Evolutionary conservation across 2,329 filamentous ascomycete genomes (phyloP).

Genomic region (Chrysosporium keratinophilum): DNA sequence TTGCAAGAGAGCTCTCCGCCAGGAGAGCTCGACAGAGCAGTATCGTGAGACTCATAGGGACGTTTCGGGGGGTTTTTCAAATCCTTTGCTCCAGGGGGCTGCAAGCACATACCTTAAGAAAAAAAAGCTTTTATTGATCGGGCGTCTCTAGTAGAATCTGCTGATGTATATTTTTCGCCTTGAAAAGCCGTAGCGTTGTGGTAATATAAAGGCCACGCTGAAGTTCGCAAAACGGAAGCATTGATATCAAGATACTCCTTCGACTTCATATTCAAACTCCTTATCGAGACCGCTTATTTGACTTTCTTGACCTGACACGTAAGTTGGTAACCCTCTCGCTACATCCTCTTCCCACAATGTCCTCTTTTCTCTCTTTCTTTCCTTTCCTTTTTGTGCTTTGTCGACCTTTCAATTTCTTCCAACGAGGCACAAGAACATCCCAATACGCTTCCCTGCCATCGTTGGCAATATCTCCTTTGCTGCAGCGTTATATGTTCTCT

Average conservation of each 20-base stretch:
- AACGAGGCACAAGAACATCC: not conserved
- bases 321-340: conserved; percentile 8
- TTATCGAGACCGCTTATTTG: conserved; percentile 2
- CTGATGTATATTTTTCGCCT: not conserved
- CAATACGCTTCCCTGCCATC: not conserved
- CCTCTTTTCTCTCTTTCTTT: not conserved
- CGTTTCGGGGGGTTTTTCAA: not conserved
- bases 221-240: not conserved
- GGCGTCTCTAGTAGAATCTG: not conserved
- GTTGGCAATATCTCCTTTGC: not conserved
- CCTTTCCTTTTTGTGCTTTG: not conserved
- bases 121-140: not conserved
- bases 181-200: not conserved
- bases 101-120: not conserved
- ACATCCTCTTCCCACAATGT: not conserved
- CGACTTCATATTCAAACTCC: not conserved
- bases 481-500: not conserved
- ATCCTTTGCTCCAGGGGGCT: not conserved
- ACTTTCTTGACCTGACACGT: conserved; percentile 6
- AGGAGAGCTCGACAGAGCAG: not conserved
- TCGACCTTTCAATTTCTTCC: not conserved
- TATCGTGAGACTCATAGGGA: not conserved
- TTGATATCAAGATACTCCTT: not conserved
- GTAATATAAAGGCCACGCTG: not conserved
- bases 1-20: not conserved